Evolutionary conservation across 345 rosid species (phyloP).

Genomic region (Dipteronia dyeriana): DNA sequence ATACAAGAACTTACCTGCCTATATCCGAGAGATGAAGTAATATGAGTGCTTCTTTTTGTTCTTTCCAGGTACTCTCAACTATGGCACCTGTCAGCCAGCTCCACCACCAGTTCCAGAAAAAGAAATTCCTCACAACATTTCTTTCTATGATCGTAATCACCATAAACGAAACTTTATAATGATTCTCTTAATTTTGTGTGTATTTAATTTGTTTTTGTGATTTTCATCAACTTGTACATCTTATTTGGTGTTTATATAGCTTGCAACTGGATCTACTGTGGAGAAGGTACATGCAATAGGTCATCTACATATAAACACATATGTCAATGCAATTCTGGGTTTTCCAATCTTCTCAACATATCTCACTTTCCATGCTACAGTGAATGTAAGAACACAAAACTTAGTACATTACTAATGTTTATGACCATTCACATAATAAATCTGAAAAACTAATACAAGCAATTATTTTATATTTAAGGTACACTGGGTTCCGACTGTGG

Average conservation of each 20-base stretch:
- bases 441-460: neutral
- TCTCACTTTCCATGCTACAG: constrained; percentile 52
- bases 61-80: constrained; percentile 50
- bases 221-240: neutral
- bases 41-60: neutral
- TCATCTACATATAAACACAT: constrained; percentile 30
- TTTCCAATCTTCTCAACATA: constrained; percentile 38
- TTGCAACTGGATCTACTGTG: constrained; percentile 52
- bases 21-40: neutral
- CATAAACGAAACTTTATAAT: neutral
- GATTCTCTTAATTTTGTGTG: neutral
- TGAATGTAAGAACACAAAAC: constrained; percentile 40
- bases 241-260: constrained; percentile 22
- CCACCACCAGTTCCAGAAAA: constrained; percentile 46
- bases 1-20: neutral
- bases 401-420: neutral
- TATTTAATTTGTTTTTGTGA: neutral
- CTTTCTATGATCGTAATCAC: constrained; percentile 53
- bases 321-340: constrained; percentile 43
- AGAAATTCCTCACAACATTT: constrained; percentile 37
- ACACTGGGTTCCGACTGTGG: constrained; percentile 54
- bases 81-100: constrained; percentile 48
- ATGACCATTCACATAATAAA: neutral
- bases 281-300: constrained; percentile 50
- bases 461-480: constrained; percentile 35